Percentiles rank a stretch among this genome's conserved stretches.
These are phyloP conservation scores for Fusarium sp. DNA, from an alignment of 2,329 filamentous ascomycete genomes.

Conservation along the genomic window DNA sequence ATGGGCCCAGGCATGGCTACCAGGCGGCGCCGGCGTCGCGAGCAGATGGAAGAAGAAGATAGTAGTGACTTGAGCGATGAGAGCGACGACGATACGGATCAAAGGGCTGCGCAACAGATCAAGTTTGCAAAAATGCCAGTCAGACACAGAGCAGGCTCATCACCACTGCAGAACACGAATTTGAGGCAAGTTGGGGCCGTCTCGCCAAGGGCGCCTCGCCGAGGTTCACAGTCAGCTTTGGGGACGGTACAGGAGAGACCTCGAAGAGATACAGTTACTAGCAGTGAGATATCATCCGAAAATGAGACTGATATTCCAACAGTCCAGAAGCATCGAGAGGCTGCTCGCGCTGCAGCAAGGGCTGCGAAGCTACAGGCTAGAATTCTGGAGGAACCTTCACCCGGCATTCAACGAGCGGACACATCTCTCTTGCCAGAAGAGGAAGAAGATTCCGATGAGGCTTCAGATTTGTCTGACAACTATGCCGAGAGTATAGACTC, in stretches of 20 bases:
- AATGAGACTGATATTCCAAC: conserved; percentile 79
- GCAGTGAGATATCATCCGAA: conserved; percentile 85
- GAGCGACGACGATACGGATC: conserved; percentile 81
- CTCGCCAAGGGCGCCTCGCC: conserved; percentile 64
- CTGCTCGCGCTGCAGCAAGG: conserved; percentile 67
- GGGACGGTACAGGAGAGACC: conserved; percentile 77
- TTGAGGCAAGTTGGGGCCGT: conserved; percentile 65
- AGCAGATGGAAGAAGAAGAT: conserved; percentile 86
- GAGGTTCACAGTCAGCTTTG: conserved; percentile 78
- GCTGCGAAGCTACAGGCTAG: conserved; percentile 54
- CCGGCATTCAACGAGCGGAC: conserved; percentile 58
- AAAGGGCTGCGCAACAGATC: conserved; percentile 87
- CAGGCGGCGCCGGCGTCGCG: conserved; percentile 73
- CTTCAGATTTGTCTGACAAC: conserved; percentile 72
- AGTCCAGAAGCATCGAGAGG: conserved; percentile 73
- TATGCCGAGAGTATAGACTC: conserved; percentile 78
- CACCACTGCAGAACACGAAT: conserved; percentile 79
- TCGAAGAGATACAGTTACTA: conserved; percentile 81
- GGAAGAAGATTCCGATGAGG: conserved; percentile 71
- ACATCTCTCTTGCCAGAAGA: conserved; percentile 68
- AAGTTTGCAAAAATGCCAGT: conserved; percentile 97
- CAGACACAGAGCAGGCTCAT: conserved; percentile 86
- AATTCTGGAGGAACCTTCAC: conserved; percentile 55
- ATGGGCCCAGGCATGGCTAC: conserved; percentile 75
- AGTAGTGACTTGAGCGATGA: conserved; percentile 88